Conservation (phyloP, 768 basidiomycete genomes). For the Sporobolomyces pararoseus region DNA sequence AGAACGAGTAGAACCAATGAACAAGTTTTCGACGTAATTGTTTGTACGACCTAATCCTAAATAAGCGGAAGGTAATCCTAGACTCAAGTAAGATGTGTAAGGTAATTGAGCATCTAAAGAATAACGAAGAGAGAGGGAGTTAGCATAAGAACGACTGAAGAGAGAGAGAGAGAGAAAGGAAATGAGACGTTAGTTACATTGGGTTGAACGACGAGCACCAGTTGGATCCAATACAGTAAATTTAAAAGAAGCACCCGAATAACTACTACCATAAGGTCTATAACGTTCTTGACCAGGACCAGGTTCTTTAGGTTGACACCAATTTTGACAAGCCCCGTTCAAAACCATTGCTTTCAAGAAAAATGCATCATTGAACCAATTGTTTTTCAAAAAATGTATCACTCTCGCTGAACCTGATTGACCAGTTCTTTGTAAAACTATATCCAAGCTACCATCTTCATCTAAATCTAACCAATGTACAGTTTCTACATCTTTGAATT, state of each 20-base stretch:
- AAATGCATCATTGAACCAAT: slow-evolving; percentile 97
- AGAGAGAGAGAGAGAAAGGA: not conserved
- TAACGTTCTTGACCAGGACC: slow-evolving; percentile 47
- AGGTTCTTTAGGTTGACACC: slow-evolving; percentile 64
- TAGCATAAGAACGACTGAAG: not conserved
- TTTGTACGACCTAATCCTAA: slow-evolving; percentile 96
- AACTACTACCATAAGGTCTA: slow-evolving; percentile 88
- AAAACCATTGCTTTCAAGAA: slow-evolving; percentile 94
- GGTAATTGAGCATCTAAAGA: slow-evolving; percentile 90
- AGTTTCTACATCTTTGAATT: slow-evolving; percentile 71
- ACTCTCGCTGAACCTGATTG: slow-evolving; percentile 51
- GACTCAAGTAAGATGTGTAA: slow-evolving; percentile 84
- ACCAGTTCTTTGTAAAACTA: slow-evolving; percentile 83
- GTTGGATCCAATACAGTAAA: slow-evolving; percentile 91
- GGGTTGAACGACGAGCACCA: slow-evolving; percentile 81
- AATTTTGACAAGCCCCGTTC: slow-evolving; percentile 84
- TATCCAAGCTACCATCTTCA: slow-evolving; percentile 86
- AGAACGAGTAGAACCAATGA: slow-evolving; percentile 78
- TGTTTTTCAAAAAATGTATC: slow-evolving; percentile 84
- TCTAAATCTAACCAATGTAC: slow-evolving; percentile 85
- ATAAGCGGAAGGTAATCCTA: slow-evolving; percentile 88
- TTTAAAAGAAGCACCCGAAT: slow-evolving; percentile 92
- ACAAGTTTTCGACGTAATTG: slow-evolving; percentile 98
- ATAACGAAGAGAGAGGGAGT: no score
- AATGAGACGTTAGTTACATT: slow-evolving; percentile 57